Conservation (phyloP, 805 yeast species). For the Millerozyma miso region DNA sequence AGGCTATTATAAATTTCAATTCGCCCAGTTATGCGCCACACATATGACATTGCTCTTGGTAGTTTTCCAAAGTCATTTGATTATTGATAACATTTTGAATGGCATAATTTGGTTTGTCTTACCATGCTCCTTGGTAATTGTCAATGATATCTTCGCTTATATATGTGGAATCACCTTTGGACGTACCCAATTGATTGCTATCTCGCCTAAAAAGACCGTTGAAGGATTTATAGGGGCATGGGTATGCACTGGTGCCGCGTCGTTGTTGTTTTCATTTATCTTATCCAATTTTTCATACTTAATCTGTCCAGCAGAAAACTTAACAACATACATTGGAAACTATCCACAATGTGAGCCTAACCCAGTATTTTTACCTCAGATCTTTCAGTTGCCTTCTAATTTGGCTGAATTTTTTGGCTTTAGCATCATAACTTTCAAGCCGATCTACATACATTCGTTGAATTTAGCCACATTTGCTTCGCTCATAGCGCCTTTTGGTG, state of each 20-base stretch:
- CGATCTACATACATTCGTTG: slow-evolving; percentile 86
- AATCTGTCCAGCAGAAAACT: slow-evolving; percentile 81
- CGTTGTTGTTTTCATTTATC: slow-evolving; percentile 59
- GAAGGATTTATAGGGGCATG: slow-evolving; percentile 98
- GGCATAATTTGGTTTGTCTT: slow-evolving; percentile 94
- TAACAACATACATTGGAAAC: slow-evolving; percentile 57
- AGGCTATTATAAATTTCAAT: slow-evolving; percentile 87
- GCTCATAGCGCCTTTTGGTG: slow-evolving; percentile 96
- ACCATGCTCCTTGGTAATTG: slow-evolving; percentile 88
- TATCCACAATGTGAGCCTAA: slow-evolving; percentile 74
- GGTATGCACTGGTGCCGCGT: slow-evolving; percentile 82
- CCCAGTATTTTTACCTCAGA: slow-evolving; percentile 83
- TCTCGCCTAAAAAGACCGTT: slow-evolving; percentile 95
- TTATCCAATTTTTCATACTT: slow-evolving; percentile 66
- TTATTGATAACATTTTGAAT: slow-evolving; percentile 80
- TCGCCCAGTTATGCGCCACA: slow-evolving; percentile 88
- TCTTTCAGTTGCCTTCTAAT: slow-evolving; percentile 68
- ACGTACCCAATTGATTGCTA: slow-evolving; percentile 82
- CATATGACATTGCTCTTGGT: slow-evolving; percentile 90
- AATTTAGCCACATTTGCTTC: slow-evolving; percentile 92
- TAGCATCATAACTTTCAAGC: slow-evolving; percentile 62
- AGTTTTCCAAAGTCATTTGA: slow-evolving; percentile 90
- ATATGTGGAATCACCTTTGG: slow-evolving; percentile 97
- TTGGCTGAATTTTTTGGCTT: slow-evolving; percentile 42
- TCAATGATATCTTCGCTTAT: slow-evolving; percentile 94